A percentile compares a stretch with the other conserved stretches of the same genome.
Conservation (phyloP, 495 filamentous ascomycete species). For the Lepidopterella palustris region DNA sequence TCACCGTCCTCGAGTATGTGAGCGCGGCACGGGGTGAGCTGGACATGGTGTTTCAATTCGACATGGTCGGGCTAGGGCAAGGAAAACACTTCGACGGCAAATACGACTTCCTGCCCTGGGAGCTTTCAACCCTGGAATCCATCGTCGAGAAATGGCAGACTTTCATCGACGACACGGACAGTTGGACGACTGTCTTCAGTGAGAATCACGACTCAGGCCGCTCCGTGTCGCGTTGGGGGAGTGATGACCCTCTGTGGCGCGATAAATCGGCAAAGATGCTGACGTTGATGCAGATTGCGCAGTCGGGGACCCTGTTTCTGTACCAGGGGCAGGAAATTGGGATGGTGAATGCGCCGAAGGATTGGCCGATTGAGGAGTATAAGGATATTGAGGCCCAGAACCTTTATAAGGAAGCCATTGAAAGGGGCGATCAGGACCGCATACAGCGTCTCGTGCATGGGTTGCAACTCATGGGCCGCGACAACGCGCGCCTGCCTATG, state of each 20-base stretch:
- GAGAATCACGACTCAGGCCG: constrained; percentile 35
- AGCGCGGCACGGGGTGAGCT: constrained; percentile 22
- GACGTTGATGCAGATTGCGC: constrained; percentile 19
- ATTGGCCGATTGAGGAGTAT: constrained; percentile 34
- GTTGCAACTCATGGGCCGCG: constrained; percentile 53
- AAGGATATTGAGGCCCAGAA: constrained; percentile 30
- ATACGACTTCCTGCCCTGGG: constrained; percentile 18
- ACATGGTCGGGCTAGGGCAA: constrained; percentile 28
- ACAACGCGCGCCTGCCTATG: constrained; percentile 57
- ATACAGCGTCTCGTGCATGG: constrained; percentile 55
- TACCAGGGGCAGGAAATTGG: constrained; percentile 39
- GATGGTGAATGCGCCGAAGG: constrained; percentile 31
- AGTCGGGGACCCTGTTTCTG: constrained; percentile 33
- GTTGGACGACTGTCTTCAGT: constrained; percentile 31
- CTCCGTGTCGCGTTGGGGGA: constrained; percentile 27
- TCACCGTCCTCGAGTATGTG: constrained; percentile 24
- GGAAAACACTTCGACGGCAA: constrained; percentile 13
- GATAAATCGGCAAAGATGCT: constrained; percentile 31
- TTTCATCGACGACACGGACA: constrained; percentile 26
- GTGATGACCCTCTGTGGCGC: constrained; percentile 25
- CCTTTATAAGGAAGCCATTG: constrained; percentile 21
- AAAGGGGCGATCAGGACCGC: constrained; percentile 31
- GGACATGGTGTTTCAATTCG: constrained; percentile 38
- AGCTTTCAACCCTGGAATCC: constrained; percentile 15
- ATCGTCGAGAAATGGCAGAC: constrained; percentile 23